phyloP scores from a whole-genome alignment of 192 early-diverging fungal genomes.

The Entomortierella chlamydospora region DNA sequence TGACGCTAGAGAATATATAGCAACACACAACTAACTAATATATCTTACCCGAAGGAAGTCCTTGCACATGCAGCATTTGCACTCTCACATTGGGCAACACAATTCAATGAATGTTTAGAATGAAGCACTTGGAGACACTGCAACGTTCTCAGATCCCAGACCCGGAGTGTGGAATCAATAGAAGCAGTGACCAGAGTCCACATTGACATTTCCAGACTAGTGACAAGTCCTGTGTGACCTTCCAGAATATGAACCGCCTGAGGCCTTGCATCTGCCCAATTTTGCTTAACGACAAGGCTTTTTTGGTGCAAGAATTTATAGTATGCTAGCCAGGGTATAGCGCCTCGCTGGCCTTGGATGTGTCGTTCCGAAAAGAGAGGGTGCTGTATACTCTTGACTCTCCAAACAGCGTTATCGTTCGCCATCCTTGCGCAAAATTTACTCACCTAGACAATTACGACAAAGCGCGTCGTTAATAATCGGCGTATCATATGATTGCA shows the following conservation, averaged over 20 bases:
- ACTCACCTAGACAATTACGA: slow-evolving; percentile 6
- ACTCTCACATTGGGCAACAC: slow-evolving; percentile 34
- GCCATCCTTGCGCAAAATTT: slow-evolving; percentile 22
- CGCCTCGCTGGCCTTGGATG: slow-evolving; percentile 4
- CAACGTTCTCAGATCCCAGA: slow-evolving; percentile 73
- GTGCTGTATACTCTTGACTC: slow-evolving; percentile 40
- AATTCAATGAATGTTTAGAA: slow-evolving; percentile 26
- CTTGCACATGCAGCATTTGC: slow-evolving; percentile 36
- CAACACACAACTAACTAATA: too few species aligned
- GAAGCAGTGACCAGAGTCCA: slow-evolving; percentile 71
- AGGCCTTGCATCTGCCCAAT: slow-evolving; percentile 36
- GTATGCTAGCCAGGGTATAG: slow-evolving; percentile 27
- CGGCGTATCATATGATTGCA: too few species aligned
- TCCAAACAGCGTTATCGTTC: slow-evolving; percentile 35
- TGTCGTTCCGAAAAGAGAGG: slow-evolving; percentile 21
- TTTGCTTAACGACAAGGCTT: slow-evolving; percentile 14
- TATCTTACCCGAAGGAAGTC: slow-evolving; percentile 45
- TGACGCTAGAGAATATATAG: too few species aligned
- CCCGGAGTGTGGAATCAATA: slow-evolving; percentile 73
- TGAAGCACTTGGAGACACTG: slow-evolving; percentile 57
- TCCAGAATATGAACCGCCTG: slow-evolving; percentile 45
- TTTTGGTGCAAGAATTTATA: slow-evolving; percentile 33
- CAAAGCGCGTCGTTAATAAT: too few species aligned
- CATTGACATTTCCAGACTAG: slow-evolving; percentile 41
- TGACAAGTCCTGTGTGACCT: slow-evolving; percentile 42